Evolutionary conservation across 2,329 filamentous ascomycete genomes (phyloP).

Genomic region (Huntiella decipiens): DNA sequence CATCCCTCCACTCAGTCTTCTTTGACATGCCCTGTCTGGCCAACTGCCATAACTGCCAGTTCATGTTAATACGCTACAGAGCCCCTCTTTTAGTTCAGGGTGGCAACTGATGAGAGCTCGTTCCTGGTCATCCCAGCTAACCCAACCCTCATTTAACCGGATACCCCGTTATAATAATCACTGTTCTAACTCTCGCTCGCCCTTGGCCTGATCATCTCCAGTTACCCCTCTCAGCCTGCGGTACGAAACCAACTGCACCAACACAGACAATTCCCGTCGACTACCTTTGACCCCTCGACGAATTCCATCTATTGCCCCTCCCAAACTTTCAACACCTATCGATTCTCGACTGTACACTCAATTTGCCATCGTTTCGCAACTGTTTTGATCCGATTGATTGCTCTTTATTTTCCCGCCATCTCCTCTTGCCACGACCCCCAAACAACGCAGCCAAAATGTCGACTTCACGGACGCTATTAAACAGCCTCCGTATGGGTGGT

Average conservation of each 20-base stretch:
- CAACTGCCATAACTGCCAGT: too few species aligned
- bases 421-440: background rate
- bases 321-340: conserved; percentile 3
- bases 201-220: conserved; percentile 7
- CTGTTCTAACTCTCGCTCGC: conserved; percentile 5
- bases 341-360: too few species aligned
- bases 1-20: too few species aligned
- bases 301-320: conserved; percentile 3
- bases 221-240: conserved; percentile 11
- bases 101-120: too few species aligned
- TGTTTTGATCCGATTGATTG: background rate
- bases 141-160: conserved; percentile 7
- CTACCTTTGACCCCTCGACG: background rate
- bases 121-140: background rate
- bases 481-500: conserved; percentile 89
- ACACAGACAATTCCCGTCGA: background rate
- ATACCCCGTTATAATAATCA: conserved; percentile 11
- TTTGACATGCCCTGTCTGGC: too few species aligned
- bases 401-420: background rate
- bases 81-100: too few species aligned
- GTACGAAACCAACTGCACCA: background rate
- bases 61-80: too few species aligned
- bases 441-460: conserved; percentile 3
- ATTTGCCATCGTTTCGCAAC: background rate
- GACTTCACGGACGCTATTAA: conserved; percentile 57